Conservation (phyloP, 2,329 filamentous ascomycete species). For the Curvularia sp. region DNA sequence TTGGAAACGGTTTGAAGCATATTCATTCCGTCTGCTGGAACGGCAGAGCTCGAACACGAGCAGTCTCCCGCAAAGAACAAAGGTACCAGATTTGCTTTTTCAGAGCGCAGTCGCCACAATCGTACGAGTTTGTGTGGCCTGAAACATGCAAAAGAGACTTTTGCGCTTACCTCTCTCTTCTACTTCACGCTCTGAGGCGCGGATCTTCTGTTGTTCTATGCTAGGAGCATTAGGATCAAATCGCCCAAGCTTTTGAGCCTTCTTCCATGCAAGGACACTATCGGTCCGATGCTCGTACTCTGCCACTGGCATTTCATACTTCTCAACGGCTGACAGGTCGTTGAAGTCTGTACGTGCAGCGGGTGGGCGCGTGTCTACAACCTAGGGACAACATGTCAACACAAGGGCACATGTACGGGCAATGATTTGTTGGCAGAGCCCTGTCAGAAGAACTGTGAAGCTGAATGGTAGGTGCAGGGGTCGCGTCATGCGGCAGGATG, state of each 20-base stretch:
- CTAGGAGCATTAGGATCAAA: conserved; percentile 86
- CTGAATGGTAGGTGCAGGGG: conserved; percentile 26
- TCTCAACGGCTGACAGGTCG: conserved; percentile 81
- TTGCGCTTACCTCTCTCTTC: conserved; percentile 65
- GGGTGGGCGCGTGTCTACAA: conserved; percentile 79
- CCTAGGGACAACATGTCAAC: conserved; percentile 59
- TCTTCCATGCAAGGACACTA: conserved; percentile 95
- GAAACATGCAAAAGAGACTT: conserved; percentile 20
- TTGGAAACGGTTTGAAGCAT: conserved; percentile 31
- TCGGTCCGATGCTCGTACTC: conserved; percentile 88
- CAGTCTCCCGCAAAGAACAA: conserved; percentile 15
- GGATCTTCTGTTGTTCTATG: conserved; percentile 74
- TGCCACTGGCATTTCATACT: conserved; percentile 85
- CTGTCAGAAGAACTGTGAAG: conserved; percentile 21
- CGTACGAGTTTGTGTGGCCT: conserved; percentile 24
- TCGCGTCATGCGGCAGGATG: conserved; percentile 20
- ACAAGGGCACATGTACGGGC: conserved; percentile 19
- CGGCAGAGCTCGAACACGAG: conserved; percentile 15
- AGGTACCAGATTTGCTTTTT: conserved; percentile 27
- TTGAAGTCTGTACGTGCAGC: conserved; percentile 79
- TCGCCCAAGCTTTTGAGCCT: conserved; percentile 89
- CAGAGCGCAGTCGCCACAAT: conserved; percentile 22
- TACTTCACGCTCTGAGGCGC: conserved; percentile 73
- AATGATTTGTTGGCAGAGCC: conserved; percentile 22
- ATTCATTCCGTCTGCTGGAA: conserved; percentile 13